Evolutionary conservation across 2,329 filamentous ascomycete genomes (phyloP), one percentile per base, ranked within the genome.

Genomic region (Aspergillus ruber): DNA sequence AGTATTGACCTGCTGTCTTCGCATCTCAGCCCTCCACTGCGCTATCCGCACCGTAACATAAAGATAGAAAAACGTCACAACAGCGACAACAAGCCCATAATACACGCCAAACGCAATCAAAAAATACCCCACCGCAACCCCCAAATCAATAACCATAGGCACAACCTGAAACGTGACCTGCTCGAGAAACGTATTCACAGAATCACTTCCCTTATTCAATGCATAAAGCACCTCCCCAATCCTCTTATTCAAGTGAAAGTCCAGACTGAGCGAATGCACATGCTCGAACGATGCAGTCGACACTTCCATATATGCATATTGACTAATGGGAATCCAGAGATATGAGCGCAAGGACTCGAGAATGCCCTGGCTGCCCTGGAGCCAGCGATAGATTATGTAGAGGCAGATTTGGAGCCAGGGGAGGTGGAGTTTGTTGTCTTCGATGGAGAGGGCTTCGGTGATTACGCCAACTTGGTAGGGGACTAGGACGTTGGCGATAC

Each of bases 11-110:
- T 96, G 96, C 61, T 91, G 82, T 51, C 93, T 82, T 59, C 93
- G 83, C 60, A 95, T 88, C 60, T 95, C 88, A 6, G 90, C 88
- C 58, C 93, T 81, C 74, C 90, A 95, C 52, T 91, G 86, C 13
- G 93, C 91, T 85, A 98, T 90, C 54, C 90, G 88, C 58, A 98
- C 89, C 6, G 93, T 98, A 62, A 97, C 81, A 70, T 95, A 95
- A 46, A 97, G 84, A 72, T 98, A 98, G 72, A 88, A 90, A 66
- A 96, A 95, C 0, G 90, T 95, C 59, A 95, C 87, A 50, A 96
- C 82, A 46, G 87, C 81, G 50, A 96, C 87, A 43, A 95, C 87
- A 40, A 95, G 82, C 6, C 90, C 89, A 64, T 95, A 96, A 60
- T 95, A 86, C 33, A 87, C 82, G 65, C 96, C 90, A 58, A 95